These are phyloP conservation scores for Xerocomellus dryophilus DNA, from an alignment of 768 basidiomycete species.

Conservation along the genomic window DNA sequence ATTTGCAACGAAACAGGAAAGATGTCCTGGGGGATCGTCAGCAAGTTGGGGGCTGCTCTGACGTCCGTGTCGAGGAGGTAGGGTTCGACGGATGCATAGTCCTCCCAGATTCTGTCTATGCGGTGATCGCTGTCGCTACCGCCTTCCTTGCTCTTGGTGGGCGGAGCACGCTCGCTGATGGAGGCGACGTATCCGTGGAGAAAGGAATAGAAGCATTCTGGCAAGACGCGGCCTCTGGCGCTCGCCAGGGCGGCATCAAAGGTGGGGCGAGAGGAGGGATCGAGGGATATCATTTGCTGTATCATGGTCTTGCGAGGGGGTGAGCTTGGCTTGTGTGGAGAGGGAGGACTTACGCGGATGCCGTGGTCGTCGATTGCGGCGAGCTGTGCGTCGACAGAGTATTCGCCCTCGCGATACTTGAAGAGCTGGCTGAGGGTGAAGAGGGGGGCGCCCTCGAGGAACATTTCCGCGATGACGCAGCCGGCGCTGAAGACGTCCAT, in stretches of 20 bases:
- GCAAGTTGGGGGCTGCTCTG: no score
- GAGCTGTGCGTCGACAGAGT: conserved; percentile 69
- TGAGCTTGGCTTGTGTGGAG: conserved; percentile 19
- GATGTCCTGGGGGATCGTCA: conserved; percentile 52
- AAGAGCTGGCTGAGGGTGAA: conserved; percentile 94
- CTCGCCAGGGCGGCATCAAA: conserved; percentile 77
- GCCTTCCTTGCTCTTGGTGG: conserved; percentile 23
- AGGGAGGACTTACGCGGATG: conserved; percentile 61
- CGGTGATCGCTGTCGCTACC: conserved; percentile 71
- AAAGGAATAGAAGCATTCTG: conserved; percentile 93
- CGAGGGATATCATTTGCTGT: conserved; percentile 83
- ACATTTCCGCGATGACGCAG: conserved; percentile 94
- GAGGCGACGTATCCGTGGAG: conserved; percentile 69
- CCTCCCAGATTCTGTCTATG: conserved; percentile 81
- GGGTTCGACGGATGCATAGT: conserved; percentile 80
- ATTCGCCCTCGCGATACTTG: conserved; percentile 87
- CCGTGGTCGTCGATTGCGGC: conserved; percentile 74
- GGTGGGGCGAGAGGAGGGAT: conserved; percentile 71
- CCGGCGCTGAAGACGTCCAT: conserved; percentile 98
- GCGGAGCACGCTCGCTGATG: conserved; percentile 58
- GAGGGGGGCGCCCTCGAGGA: conserved; percentile 88
- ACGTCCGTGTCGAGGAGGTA: no score
- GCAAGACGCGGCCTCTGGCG: conserved; percentile 77
- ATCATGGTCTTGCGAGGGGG: conserved; percentile 65
- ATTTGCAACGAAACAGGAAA: conserved; percentile 72